A percentile compares a stretch with the other conserved stretches of the same genome.
Conservation (phyloP, 139 green algal species). For the Deuterostichococcus epilithicus region DNA sequence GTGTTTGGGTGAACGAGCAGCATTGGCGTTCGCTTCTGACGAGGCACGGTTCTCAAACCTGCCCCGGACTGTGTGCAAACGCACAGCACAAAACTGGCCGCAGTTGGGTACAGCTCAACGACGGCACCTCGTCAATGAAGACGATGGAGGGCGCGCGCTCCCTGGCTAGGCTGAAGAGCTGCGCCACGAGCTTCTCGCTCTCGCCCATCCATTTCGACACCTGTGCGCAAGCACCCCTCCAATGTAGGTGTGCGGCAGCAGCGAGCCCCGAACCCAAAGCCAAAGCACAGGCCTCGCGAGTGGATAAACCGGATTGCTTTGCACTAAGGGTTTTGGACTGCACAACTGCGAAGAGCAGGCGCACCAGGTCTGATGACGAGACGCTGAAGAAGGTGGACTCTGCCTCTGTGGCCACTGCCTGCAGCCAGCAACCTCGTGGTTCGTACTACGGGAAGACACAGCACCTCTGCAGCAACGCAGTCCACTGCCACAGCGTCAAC, state of each 20-base stretch:
- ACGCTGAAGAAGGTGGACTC: slow-evolving; percentile 95
- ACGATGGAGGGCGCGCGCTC: slow-evolving; percentile 96
- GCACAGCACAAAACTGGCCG: background rate
- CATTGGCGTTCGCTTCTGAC: background rate
- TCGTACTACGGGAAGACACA: background rate
- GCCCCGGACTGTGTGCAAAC: background rate
- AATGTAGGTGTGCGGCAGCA: too few relatives aligned
- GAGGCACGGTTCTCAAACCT: background rate
- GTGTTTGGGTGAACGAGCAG: too few relatives aligned
- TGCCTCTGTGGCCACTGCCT: slow-evolving; percentile 97
- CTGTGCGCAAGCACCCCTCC: slow-evolving; percentile 47
- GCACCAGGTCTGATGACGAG: slow-evolving; percentile 74
- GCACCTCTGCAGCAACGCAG: background rate
- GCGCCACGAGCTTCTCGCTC: slow-evolving; percentile 94
- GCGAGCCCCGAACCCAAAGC: too few relatives aligned
- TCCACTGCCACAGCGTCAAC: background rate
- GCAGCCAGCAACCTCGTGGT: slow-evolving; percentile 1
- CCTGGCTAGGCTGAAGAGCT: slow-evolving; percentile 90
- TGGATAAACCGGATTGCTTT: background rate
- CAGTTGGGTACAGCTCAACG: background rate
- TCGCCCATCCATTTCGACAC: slow-evolving; percentile 93
- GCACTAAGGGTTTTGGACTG: background rate
- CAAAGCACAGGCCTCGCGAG: background rate
- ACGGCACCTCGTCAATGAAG: slow-evolving; percentile 99
- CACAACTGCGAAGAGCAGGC: background rate